Base-by-base conservation (phyloP, 2,329 filamentous ascomycete species). In the Alternaria solani region DNA sequence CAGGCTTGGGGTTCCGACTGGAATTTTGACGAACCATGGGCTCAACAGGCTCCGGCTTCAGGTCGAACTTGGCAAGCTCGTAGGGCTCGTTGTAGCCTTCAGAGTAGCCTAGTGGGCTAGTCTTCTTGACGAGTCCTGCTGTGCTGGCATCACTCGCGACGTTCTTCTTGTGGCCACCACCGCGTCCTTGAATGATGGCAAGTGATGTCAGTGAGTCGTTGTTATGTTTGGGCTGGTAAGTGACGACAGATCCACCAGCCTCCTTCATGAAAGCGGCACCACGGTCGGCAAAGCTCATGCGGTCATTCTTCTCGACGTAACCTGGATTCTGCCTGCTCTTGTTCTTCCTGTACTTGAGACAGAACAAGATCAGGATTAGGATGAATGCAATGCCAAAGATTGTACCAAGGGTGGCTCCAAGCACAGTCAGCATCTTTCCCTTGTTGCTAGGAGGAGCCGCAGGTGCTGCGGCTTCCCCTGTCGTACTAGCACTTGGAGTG, bases 321-420 rank as follows among this genome's bases (percentile, higher is more conserved):
- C 82, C 63, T 83, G 89, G 67, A 87, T 79, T 62, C 81, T 83
- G n/a, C 80, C 84, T 83, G 51, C 82, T 85, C 68, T 85, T 84
- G 74, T 86, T 88, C 67, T 86, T 84, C 60, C 84, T 85, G 66
- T 86, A 86, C 72, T 87, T 85, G 25, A 93, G 79, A 28, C 91
- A 82, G 51, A 95, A 81, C 20, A 97, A 84, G n/a, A 93, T 75
- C 1, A 91, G 76, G 26, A 91, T 83, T n/a, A 96, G 81, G 7
- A 97, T 74, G 0, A 88, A 80, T 20, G 90, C 88, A 53, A 93
- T 81, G 18, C 91, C 93, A 53, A 91, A 86, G 23, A 97, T 88
- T n/a, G 89, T 88, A 12, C 94, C 93, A 1, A 98, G 84, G 0
- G 91, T 91, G 51, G 92, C 91, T 34, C 92, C 94, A 1, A 97